These are phyloP conservation scores for Penicillium sp. DNA, from an alignment of 2,329 filamentous ascomycete genomes.

Conservation along the genomic window DNA sequence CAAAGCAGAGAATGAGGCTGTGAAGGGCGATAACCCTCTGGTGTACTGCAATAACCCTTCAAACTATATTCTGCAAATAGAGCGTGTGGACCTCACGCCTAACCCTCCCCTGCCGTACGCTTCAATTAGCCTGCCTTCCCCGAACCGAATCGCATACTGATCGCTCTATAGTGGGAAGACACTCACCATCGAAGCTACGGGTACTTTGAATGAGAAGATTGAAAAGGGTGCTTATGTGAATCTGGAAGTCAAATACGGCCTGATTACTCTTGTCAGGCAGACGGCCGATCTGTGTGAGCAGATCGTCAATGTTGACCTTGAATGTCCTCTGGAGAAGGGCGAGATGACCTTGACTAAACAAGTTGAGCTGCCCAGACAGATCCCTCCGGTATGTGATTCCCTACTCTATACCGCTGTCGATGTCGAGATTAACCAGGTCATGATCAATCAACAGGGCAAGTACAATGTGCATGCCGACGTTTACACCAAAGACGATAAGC, in stretches of 20 bases:
- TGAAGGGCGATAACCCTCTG: constrained; percentile 79
- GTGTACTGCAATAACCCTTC: constrained; percentile 64
- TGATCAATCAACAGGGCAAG: constrained; percentile 56
- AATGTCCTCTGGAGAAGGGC: constrained; percentile 80
- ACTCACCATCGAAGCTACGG: constrained; percentile 71
- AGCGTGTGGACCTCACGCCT: constrained; percentile 69
- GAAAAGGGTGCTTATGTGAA: constrained; percentile 70
- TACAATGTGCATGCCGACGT: constrained; percentile 90
- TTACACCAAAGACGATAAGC: constrained; percentile 59
- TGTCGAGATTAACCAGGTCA: constrained; percentile 9
- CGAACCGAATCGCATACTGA: no score
- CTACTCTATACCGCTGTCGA: no score
- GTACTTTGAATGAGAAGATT: constrained; percentile 64
- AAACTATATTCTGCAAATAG: constrained; percentile 64
- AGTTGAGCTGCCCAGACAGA: constrained; percentile 74
- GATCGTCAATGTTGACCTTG: constrained; percentile 73
- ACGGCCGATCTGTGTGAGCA: constrained; percentile 80
- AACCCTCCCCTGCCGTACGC: constrained; percentile 80
- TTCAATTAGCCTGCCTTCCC: no score
- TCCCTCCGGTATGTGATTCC: constrained; percentile 69
- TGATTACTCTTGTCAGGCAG: constrained; percentile 79
- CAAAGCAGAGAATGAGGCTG: no score
- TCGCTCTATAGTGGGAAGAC: no score
- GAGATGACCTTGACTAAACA: constrained; percentile 64
- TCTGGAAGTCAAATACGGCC: constrained; percentile 82